Percentiles rank a stretch among this genome's conserved stretches.
Conservation (phyloP, 805 yeast genomes). For the Wickerhamiella parazyma region DNA sequence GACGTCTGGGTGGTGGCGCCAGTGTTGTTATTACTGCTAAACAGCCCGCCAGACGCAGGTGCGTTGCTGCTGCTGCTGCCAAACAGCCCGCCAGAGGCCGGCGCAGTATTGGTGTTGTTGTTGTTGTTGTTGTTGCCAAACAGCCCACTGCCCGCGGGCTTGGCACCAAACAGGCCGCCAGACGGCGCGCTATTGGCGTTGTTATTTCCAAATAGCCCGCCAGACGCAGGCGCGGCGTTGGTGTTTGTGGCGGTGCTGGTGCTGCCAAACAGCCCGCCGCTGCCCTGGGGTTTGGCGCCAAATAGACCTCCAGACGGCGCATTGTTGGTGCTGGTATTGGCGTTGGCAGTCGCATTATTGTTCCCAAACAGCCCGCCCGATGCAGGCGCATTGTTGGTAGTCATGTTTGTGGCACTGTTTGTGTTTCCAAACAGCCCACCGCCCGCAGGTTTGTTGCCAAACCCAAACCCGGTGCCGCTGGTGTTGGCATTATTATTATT, state of each 20-base stretch:
- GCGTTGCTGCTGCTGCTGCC: conserved; percentile 18
- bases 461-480: conserved; percentile 21
- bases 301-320: conserved; percentile 15
- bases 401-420: conserved; percentile 18
- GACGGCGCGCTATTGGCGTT: neutral
- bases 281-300: conserved; percentile 19
- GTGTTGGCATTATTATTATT: conserved; percentile 19
- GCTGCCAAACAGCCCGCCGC: conserved; percentile 18
- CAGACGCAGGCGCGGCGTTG: conserved; percentile 11
- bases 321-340: neutral
- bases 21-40: conserved; percentile 15
- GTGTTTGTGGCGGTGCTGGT: conserved; percentile 1
- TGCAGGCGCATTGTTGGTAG: neutral
- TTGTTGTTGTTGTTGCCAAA: conserved; percentile 14
- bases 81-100: conserved; percentile 24
- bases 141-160: conserved; percentile 4
- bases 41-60: conserved; percentile 17
- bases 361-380: conserved; percentile 13
- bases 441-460: conserved; percentile 21
- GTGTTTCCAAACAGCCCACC: conserved; percentile 18
- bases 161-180: conserved; percentile 6
- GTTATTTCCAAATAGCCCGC: conserved; percentile 1
- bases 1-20: neutral
- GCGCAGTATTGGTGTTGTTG: conserved; percentile 4
- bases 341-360: conserved; percentile 4